phyloP scores from a whole-genome alignment of 192 early-diverging fungal genomes.

The Coemansia sp. region DNA sequence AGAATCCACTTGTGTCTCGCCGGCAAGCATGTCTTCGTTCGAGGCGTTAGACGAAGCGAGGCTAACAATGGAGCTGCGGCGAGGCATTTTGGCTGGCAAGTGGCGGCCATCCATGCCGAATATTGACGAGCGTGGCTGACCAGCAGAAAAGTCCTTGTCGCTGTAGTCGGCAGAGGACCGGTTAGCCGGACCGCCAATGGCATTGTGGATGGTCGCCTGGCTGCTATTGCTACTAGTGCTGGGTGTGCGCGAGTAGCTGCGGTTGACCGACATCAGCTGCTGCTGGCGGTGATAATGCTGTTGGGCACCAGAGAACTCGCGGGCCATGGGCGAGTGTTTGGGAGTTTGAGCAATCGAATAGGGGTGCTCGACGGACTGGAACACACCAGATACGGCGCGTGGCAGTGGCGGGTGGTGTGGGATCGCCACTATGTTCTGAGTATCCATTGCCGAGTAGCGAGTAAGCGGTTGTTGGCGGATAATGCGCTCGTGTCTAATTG shows the following conservation, averaged over 20 bases:
- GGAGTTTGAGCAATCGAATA: constrained; percentile 14
- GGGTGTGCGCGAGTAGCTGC: background rate
- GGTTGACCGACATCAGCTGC: background rate
- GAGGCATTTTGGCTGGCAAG: constrained; percentile 2
- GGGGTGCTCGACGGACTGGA: constrained; percentile 34
- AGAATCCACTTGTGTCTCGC: background rate
- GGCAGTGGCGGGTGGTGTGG: constrained; percentile 48
- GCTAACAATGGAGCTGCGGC: constrained; percentile 16
- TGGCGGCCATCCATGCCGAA: background rate
- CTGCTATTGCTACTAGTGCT: constrained; percentile 1
- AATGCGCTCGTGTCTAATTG: constrained; percentile 2
- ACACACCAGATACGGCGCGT: constrained; percentile 38
- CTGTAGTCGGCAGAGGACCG: background rate
- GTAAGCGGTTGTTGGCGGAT: background rate
- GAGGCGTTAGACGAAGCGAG: constrained; percentile 1
- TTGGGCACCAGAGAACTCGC: constrained; percentile 9
- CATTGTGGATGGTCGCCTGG: background rate
- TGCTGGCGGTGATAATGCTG: constrained; percentile 13
- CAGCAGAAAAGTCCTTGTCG: background rate
- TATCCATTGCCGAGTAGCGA: constrained; percentile 13
- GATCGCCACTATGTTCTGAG: constrained; percentile 43
- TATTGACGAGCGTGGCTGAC: background rate
- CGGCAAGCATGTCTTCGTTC: constrained; percentile 1
- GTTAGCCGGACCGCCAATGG: background rate
- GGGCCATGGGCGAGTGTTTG: constrained; percentile 20